These are phyloP conservation scores for Eragrostis tef DNA, from an alignment of 202 grass and related monocot genomes.

Conservation along the genomic window DNA sequence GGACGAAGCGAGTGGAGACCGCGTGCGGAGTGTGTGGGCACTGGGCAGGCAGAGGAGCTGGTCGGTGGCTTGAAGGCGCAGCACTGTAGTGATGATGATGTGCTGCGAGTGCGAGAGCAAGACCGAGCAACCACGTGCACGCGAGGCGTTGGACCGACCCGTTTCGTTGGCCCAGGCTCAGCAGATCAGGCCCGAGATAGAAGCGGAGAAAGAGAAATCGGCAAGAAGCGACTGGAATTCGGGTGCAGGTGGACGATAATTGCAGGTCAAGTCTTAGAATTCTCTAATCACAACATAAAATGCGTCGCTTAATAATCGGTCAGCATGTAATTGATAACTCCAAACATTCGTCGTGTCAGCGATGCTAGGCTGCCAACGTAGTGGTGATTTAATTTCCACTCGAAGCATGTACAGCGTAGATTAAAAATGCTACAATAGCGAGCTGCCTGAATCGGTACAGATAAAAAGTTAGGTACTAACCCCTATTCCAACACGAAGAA, in stretches of 20 bases:
- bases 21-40: conserved; percentile 35
- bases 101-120: not conserved
- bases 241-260: not conserved
- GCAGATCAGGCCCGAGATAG: not conserved
- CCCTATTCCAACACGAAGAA: too few relatives aligned
- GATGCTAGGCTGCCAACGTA: too few relatives aligned
- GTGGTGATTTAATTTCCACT: too few relatives aligned
- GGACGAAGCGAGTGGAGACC: conserved; percentile 44
- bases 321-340: too few relatives aligned
- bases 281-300: not conserved
- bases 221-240: not conserved
- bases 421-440: too few relatives aligned
- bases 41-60: not conserved
- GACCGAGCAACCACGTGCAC: not conserved
- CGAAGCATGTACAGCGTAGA: too few relatives aligned
- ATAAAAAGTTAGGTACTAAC: too few relatives aligned
- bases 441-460: too few relatives aligned
- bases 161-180: not conserved
- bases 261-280: too few relatives aligned
- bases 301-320: too few relatives aligned
- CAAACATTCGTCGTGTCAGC: too few relatives aligned
- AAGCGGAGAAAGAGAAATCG: not conserved
- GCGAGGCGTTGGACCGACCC: conserved; percentile 10
- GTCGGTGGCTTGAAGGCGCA: not conserved
- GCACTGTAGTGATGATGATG: not conserved